Percentiles rank a stretch among this genome's conserved stretches.
phyloP scores from a whole-genome alignment of 768 basidiomycete species.

The Tylopilus vinaceipallidus region DNA sequence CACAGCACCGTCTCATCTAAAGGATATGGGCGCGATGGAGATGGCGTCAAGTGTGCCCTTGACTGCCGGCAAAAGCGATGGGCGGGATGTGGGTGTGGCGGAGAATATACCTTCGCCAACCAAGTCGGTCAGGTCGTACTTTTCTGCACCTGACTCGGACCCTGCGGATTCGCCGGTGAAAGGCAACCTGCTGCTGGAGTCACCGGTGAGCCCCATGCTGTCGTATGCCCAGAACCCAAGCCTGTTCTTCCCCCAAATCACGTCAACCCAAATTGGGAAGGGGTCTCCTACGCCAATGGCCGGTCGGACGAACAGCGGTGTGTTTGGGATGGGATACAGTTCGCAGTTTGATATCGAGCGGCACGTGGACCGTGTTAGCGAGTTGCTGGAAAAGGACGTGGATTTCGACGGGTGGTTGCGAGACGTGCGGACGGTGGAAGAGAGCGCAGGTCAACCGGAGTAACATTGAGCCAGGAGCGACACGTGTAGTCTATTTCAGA shows the following conservation, averaged over 20 bases:
- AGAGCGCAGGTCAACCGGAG: constrained; percentile 18
- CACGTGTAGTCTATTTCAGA: constrained; percentile 21
- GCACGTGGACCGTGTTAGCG: constrained; percentile 51
- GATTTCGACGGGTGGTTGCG: constrained; percentile 55
- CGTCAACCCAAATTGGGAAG: constrained; percentile 36
- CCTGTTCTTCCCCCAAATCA: constrained; percentile 36
- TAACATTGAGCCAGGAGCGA: too few relatives aligned
- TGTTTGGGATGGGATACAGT: constrained; percentile 45
- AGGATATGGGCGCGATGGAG: neutral
- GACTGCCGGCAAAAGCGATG: constrained; percentile 5
- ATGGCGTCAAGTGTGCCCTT: neutral
- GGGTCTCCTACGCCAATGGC: constrained; percentile 8
- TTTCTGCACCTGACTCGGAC: constrained; percentile 39
- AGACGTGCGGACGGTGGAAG: constrained; percentile 37
- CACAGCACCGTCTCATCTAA: neutral
- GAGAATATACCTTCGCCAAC: constrained; percentile 29
- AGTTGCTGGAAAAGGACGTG: constrained; percentile 56
- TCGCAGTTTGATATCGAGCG: constrained; percentile 60
- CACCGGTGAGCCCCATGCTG: constrained; percentile 34
- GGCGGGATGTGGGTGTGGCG: neutral
- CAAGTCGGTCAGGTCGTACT: constrained; percentile 35
- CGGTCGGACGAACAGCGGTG: constrained; percentile 24
- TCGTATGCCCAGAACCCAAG: constrained; percentile 36
- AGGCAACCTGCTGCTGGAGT: constrained; percentile 30
- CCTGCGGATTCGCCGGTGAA: constrained; percentile 23